These are phyloP conservation scores for Akanthomyces dipterigenus DNA, from an alignment of 2,329 filamentous ascomycete species.

Conservation along the genomic window DNA sequence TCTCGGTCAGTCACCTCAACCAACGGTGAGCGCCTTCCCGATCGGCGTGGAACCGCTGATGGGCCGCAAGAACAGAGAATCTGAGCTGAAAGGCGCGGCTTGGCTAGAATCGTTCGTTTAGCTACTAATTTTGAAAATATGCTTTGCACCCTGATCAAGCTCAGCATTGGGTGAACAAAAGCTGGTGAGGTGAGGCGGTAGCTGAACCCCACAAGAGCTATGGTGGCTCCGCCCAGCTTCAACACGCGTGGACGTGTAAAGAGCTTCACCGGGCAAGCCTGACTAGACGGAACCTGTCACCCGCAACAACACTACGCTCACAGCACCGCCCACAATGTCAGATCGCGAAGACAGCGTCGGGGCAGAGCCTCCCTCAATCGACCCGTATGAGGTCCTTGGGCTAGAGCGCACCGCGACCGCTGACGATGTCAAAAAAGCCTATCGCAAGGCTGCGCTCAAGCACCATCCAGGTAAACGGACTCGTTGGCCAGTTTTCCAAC, in stretches of 20 bases:
- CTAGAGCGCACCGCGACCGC: slow-evolving; percentile 64
- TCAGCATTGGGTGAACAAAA: neutral
- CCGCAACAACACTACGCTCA: neutral
- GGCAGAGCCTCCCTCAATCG: slow-evolving; percentile 54
- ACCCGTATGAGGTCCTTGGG: slow-evolving; percentile 75
- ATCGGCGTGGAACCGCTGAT: too few relatives aligned
- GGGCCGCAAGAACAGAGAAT: too few relatives aligned
- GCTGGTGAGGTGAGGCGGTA: neutral
- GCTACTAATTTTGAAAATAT: neutral
- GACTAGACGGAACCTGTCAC: neutral
- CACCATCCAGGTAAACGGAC: slow-evolving; percentile 68
- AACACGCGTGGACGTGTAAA: slow-evolving; percentile 11
- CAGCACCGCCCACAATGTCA: slow-evolving; percentile 31
- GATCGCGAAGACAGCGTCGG: slow-evolving; percentile 46
- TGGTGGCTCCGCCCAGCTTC: neutral
- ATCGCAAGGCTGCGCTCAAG: slow-evolving; percentile 82
- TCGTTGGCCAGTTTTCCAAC: too few relatives aligned
- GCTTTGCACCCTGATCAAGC: neutral
- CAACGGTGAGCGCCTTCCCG: too few relatives aligned
- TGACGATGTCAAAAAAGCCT: slow-evolving; percentile 81
- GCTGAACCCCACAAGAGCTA: neutral
- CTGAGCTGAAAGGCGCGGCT: too few relatives aligned
- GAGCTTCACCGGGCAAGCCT: slow-evolving; percentile 10
- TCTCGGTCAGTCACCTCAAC: neutral
- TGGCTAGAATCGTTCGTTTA: too few relatives aligned